phyloP scores from a whole-genome alignment of 169 alveolate species.

The Plasmodium coatneyi region DNA sequence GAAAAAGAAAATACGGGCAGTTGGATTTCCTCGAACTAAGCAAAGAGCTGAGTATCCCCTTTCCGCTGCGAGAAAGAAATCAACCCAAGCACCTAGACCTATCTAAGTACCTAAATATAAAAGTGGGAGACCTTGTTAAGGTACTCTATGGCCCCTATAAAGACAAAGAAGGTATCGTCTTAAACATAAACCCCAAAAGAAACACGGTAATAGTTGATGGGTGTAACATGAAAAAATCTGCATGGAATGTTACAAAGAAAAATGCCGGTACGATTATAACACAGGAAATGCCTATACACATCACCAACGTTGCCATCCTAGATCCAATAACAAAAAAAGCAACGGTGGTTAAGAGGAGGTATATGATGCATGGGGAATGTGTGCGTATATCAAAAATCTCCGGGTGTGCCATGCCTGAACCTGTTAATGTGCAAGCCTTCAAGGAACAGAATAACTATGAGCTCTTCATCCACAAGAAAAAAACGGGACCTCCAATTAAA shows the following conservation, averaged over 20 bases:
- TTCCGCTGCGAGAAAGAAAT: slow-evolving; percentile 82
- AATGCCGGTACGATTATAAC: slow-evolving; percentile 81
- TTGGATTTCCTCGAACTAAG: slow-evolving; percentile 83
- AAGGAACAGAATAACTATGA: slow-evolving; percentile 80
- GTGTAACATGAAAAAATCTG: slow-evolving; percentile 89
- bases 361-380: slow-evolving; percentile 90
- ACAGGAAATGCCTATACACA: slow-evolving; percentile 92
- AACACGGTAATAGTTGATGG: slow-evolving; percentile 90
- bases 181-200: slow-evolving; percentile 84
- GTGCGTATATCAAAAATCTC: slow-evolving; percentile 91
- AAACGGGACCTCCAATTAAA: slow-evolving; percentile 46
- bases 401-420: slow-evolving; percentile 86
- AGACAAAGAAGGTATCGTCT: slow-evolving; percentile 88
- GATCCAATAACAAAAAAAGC: slow-evolving; percentile 93
- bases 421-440: slow-evolving; percentile 75
- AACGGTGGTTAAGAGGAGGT: slow-evolving; percentile 89
- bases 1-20: slow-evolving; percentile 82
- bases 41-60: slow-evolving; percentile 87
- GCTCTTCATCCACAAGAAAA: slow-evolving; percentile 76
- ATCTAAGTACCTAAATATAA: slow-evolving; percentile 84
- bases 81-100: slow-evolving; percentile 85
- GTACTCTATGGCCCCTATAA: slow-evolving; percentile 90
- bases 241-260: slow-evolving; percentile 85
- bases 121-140: slow-evolving; percentile 90
- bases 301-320: slow-evolving; percentile 90